These are phyloP conservation scores for Phytopythium aichiense DNA, from an alignment of 352 stramenopile species.

Conservation along the genomic window DNA sequence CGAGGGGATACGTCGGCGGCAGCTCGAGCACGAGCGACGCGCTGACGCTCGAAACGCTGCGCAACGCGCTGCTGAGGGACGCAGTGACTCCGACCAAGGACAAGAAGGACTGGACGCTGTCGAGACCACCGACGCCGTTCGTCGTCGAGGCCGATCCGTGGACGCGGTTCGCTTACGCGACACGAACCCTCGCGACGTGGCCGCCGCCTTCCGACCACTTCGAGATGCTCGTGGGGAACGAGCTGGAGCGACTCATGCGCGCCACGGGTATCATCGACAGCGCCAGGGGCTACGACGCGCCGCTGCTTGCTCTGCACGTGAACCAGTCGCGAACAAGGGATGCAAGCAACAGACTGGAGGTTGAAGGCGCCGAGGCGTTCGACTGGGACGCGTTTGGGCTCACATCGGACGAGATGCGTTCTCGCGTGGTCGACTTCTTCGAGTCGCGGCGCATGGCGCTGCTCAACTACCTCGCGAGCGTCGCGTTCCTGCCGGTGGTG, in stretches of 20 bases:
- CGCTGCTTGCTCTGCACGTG: neutral
- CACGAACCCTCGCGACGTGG: neutral
- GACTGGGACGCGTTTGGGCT: slow-evolving; percentile 6
- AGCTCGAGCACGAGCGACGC: neutral
- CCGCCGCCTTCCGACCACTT: neutral
- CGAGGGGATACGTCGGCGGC: neutral
- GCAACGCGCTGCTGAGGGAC: slow-evolving; percentile 4
- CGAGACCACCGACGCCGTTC: slow-evolving; percentile 1
- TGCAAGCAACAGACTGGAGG: neutral
- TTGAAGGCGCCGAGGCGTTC: slow-evolving; percentile 1
- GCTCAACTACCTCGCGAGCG: slow-evolving; percentile 2
- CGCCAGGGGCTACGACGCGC: neutral
- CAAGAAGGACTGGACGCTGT: neutral
- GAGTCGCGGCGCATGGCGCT: slow-evolving; percentile 3
- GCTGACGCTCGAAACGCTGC: slow-evolving; percentile 1
- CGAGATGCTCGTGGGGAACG: slow-evolving; percentile 1
- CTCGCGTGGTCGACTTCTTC: neutral
- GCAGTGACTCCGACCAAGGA: neutral
- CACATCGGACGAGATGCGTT: neutral
- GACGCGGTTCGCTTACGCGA: slow-evolving; percentile 5
- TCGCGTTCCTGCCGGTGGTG: neutral
- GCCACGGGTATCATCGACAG: neutral
- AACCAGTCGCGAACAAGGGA: neutral
- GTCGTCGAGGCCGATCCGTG: slow-evolving; percentile 5
- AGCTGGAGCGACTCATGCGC: slow-evolving; percentile 8